phyloP scores from a whole-genome alignment of 163 green algal species.

The Scenedesmus sp. region DNA sequence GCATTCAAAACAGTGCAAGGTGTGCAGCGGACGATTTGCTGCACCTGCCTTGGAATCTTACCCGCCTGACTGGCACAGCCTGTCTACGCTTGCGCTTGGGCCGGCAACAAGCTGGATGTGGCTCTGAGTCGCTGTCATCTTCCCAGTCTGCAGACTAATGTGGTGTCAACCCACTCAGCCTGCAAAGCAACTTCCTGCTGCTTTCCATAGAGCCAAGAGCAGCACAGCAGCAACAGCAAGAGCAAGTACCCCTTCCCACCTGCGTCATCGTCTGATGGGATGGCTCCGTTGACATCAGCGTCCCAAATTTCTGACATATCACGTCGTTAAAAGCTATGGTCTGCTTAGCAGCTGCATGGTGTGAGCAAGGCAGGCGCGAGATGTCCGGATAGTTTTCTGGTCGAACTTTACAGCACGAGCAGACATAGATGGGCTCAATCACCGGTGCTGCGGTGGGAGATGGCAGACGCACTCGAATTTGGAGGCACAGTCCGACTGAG shows the following conservation, averaged over 20 bases:
- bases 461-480: too few species aligned
- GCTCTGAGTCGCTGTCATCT: not conserved
- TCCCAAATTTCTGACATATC: constrained; percentile 21
- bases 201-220: not conserved
- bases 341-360: not conserved
- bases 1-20: too few species aligned
- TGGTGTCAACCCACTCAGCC: not conserved
- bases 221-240: not conserved
- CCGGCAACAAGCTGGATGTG: not conserved
- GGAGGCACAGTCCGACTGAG: too few species aligned
- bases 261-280: not conserved
- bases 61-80: not conserved
- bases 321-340: too few species aligned
- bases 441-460: too few species aligned
- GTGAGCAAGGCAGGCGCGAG: too few species aligned
- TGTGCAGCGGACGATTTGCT: too few species aligned
- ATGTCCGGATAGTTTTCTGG: too few species aligned
- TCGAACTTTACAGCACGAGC: too few species aligned
- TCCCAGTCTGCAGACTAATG: not conserved
- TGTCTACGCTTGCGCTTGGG: not conserved
- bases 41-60: not conserved
- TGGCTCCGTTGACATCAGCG: not conserved
- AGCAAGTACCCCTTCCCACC: not conserved
- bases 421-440: too few species aligned
- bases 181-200: not conserved